Evolutionary conservation across 2,329 filamentous ascomycete species (phyloP).

Genomic region (Ambrosiella beaveri): DNA sequence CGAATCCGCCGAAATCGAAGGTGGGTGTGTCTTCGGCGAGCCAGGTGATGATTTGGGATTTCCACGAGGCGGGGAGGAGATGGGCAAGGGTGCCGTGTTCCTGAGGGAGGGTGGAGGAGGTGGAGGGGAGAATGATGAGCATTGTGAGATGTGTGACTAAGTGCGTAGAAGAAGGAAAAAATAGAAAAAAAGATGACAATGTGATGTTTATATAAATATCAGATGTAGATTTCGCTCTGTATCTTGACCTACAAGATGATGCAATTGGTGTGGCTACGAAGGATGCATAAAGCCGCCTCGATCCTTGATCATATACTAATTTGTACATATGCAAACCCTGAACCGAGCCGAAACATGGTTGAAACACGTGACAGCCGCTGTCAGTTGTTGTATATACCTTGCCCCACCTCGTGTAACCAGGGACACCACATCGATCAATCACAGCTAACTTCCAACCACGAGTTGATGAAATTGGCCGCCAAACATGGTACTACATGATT

Average conservation of each 20-base stretch:
- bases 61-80: conserved; percentile 74
- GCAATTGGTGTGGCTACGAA: neutral
- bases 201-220: neutral
- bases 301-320: too few relatives aligned
- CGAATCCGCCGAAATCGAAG: conserved; percentile 93
- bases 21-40: conserved; percentile 91
- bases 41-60: conserved; percentile 64
- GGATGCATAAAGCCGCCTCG: too few relatives aligned
- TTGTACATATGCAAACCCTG: neutral
- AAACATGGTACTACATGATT: too few relatives aligned
- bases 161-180: neutral
- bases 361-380: neutral
- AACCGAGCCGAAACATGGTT: neutral
- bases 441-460: neutral
- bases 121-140: conserved; percentile 10
- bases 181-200: neutral
- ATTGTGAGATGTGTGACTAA: conserved; percentile 2
- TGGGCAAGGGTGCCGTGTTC: conserved; percentile 35
- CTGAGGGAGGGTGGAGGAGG: conserved; percentile 12
- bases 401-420: too few relatives aligned
- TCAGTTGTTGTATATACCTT: neutral
- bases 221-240: neutral
- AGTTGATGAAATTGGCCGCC: neutral
- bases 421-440: neutral
- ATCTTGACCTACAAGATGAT: neutral